Evolutionary conservation across 2,329 filamentous ascomycete genomes (phyloP).

Genomic region (Microdochium bolleyi): DNA sequence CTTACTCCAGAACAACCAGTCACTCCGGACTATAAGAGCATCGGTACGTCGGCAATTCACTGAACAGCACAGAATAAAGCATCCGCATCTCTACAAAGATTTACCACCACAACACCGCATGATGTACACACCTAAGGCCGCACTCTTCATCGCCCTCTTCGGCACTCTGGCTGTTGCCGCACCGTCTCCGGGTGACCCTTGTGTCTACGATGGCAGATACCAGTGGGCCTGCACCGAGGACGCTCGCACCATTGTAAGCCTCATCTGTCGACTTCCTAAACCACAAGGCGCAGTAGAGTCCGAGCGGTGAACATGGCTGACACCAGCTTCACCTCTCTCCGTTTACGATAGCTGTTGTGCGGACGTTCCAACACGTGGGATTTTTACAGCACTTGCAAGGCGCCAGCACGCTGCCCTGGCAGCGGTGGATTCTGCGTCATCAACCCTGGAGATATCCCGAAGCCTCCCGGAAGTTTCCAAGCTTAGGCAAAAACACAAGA

Average conservation of each 20-base stretch:
- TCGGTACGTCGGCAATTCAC: too few species aligned
- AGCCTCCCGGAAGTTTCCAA: background rate
- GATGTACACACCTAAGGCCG: background rate
- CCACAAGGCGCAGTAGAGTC: background rate
- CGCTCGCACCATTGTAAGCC: background rate
- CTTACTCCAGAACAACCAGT: too few species aligned
- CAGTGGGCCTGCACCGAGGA: background rate
- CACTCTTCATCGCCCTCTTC: background rate
- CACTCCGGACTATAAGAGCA: too few species aligned
- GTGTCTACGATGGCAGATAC: background rate
- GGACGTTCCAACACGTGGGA: background rate
- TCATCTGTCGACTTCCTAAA: background rate
- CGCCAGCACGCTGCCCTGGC: background rate
- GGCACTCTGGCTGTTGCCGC: background rate
- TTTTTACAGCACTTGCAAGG: background rate
- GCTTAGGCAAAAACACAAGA: background rate
- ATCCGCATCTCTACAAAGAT: too few species aligned
- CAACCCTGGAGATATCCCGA: background rate
- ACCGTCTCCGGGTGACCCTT: background rate
- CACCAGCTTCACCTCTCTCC: background rate
- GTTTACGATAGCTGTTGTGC: background rate
- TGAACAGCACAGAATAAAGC: too few species aligned
- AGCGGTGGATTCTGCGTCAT: background rate
- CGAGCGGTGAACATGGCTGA: too few species aligned
- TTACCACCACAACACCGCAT: background rate